Evolutionary conservation across 1,284 basidiomycete genomes (phyloP).

Genomic region (Apiotrichum veenhuisii): DNA sequence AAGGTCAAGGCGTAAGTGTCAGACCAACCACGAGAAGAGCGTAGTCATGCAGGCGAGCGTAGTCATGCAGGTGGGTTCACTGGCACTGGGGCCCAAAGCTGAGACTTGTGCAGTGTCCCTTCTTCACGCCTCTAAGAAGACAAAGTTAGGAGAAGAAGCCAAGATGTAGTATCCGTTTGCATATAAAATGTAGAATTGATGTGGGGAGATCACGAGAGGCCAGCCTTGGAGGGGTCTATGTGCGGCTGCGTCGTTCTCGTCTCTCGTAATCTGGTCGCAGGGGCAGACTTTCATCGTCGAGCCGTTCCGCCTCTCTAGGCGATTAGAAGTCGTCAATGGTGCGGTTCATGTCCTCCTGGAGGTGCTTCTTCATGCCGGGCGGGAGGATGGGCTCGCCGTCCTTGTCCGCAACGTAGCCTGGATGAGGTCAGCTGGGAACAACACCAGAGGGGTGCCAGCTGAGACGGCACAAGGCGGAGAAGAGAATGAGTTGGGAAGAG

Average conservation of each 20-base stretch:
- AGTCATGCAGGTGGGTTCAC: no score
- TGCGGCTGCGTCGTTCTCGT: no score
- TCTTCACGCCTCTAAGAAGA: not conserved
- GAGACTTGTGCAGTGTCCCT: not conserved
- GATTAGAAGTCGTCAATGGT: conserved; percentile 62
- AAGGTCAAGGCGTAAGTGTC: conserved; percentile 5
- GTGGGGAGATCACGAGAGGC: not conserved
- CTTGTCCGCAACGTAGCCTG: conserved; percentile 52
- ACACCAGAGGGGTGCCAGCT: not conserved
- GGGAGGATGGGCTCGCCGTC: conserved; percentile 67
- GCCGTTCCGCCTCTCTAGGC: no score
- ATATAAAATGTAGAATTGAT: conserved; percentile 1
- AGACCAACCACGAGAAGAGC: not conserved
- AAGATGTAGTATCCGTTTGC: not conserved
- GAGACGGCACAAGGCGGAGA: no score
- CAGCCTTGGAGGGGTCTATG: no score
- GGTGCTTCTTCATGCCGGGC: conserved; percentile 77
- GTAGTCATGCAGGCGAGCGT: no score
- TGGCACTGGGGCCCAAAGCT: not conserved
- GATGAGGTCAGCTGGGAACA: no score
- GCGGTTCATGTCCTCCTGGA: conserved; percentile 80
- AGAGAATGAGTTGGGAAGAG: not conserved
- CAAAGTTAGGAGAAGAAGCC: not conserved
- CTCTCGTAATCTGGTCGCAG: no score
- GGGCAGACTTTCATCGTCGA: not conserved